A percentile compares a stretch with the other conserved stretches of the same genome.
These are phyloP conservation scores for Penicillium verhagenii DNA, from an alignment of 495 filamentous ascomycete species.

Conservation along the genomic window DNA sequence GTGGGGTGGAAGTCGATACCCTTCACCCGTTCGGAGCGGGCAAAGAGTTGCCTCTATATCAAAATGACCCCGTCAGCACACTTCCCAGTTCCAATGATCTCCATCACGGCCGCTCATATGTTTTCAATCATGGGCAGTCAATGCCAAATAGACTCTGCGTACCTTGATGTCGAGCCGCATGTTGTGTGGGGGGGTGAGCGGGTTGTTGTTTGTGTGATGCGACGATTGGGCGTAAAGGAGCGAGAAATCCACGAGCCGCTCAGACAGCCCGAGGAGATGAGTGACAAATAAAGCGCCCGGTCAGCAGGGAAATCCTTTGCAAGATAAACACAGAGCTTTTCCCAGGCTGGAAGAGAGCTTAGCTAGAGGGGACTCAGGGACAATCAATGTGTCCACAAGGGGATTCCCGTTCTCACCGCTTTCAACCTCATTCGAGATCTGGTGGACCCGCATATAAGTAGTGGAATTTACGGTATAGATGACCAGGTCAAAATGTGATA, in stretches of 20 bases:
- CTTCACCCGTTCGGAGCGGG: constrained; percentile 88
- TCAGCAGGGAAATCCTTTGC: constrained; percentile 11
- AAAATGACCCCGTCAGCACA: constrained; percentile 21
- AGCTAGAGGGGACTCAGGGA: constrained; percentile 31
- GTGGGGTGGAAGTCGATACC: constrained; percentile 97
- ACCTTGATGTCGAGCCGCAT: constrained; percentile 95
- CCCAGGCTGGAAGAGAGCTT: constrained; percentile 15
- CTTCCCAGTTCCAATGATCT: constrained; percentile 12
- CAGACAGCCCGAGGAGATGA: constrained; percentile 32
- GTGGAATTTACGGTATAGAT: no score
- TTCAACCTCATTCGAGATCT: constrained; percentile 22
- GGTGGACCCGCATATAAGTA: neutral
- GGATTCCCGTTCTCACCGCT: constrained; percentile 49
- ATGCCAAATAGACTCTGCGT: constrained; percentile 35
- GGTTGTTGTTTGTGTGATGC: constrained; percentile 39
- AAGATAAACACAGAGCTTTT: constrained; percentile 18
- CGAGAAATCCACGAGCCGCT: constrained; percentile 42
- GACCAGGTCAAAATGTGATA: no score
- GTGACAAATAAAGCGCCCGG: constrained; percentile 15
- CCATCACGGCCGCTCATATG: constrained; percentile 22
- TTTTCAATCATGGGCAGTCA: neutral
- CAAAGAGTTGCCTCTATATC: constrained; percentile 72
- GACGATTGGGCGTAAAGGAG: constrained; percentile 38
- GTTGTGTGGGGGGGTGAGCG: constrained; percentile 45
- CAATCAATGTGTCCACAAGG: constrained; percentile 50